A percentile compares a stretch with the other conserved stretches of the same genome.
Evolutionary conservation across 1,139 yeast species (phyloP).

Genomic region (Zygoascus hellenicus): DNA sequence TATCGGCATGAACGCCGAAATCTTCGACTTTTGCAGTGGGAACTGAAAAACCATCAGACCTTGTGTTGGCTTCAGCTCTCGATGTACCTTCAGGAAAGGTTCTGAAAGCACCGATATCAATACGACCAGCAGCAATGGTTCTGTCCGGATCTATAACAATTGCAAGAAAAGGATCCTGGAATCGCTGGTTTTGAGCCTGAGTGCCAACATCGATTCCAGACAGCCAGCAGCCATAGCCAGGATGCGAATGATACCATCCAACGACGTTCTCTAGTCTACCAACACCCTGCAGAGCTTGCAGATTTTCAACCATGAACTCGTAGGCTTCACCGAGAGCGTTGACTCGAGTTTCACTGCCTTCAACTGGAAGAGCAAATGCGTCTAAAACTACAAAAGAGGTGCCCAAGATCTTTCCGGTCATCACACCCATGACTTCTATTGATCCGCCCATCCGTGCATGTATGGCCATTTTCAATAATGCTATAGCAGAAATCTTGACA

Average conservation of each 20-base stretch:
- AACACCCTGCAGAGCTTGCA: slow-evolving; percentile 52
- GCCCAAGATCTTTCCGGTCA: slow-evolving; percentile 66
- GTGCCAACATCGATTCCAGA: slow-evolving; percentile 89
- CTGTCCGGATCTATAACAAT: slow-evolving; percentile 81
- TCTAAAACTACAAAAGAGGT: slow-evolving; percentile 69
- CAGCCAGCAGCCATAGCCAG: slow-evolving; percentile 98
- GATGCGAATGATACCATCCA: slow-evolving; percentile 92
- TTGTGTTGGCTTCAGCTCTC: slow-evolving; percentile 5
- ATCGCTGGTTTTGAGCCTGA: slow-evolving; percentile 74
- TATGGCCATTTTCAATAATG: slow-evolving; percentile 69
- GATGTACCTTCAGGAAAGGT: slow-evolving; percentile 52
- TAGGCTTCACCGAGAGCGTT: slow-evolving; percentile 93
- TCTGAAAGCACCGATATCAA: slow-evolving; percentile 89
- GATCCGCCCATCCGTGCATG: slow-evolving; percentile 85
- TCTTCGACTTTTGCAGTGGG: slow-evolving; percentile 51
- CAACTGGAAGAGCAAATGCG: slow-evolving; percentile 83
- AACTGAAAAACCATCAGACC: slow-evolving; percentile 24
- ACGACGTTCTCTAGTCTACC: slow-evolving; percentile 61
- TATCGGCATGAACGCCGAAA: slow-evolving; percentile 64
- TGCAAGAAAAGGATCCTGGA: slow-evolving; percentile 89
- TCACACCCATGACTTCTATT: slow-evolving; percentile 94
- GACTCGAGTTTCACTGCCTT: slow-evolving; percentile 93
- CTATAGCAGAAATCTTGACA: slow-evolving; percentile 66
- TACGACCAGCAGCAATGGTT: slow-evolving; percentile 56
- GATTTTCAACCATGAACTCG: slow-evolving; percentile 86